phyloP scores from a whole-genome alignment of 371 early-diverging fungal species.

The Capniomyces stellatus region DNA sequence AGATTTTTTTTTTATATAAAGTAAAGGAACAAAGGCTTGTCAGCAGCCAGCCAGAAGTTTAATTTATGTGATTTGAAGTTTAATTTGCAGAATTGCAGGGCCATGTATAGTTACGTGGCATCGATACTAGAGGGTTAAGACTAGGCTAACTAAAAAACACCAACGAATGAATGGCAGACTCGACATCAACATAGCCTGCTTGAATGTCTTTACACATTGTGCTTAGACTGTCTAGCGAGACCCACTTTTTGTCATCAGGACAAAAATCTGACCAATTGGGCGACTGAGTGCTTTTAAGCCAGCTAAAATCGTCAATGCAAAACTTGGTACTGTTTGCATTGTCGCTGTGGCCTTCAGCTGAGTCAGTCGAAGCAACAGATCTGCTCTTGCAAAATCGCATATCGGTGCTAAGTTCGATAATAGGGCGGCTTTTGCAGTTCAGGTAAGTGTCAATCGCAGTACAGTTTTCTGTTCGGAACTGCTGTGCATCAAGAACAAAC shows the following conservation, averaged over 20 bases:
- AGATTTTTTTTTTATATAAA: too few relatives aligned
- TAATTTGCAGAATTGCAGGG: too few relatives aligned
- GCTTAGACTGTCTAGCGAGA: background rate
- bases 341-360: too few relatives aligned
- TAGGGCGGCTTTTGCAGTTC: background rate
- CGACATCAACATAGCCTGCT: background rate
- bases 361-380: too few relatives aligned
- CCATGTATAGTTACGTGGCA: too few relatives aligned
- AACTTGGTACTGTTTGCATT: background rate
- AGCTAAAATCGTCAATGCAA: background rate
- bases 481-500: background rate
- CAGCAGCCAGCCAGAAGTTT: too few relatives aligned
- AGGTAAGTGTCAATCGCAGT: background rate
- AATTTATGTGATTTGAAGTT: too few relatives aligned
- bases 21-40: too few relatives aligned
- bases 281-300: background rate
- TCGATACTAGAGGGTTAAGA: background rate
- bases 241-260: background rate
- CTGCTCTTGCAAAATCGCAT: background rate
- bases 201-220: background rate
- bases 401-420: background rate
- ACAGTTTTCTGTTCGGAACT: slow-evolving; percentile 2
- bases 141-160: background rate
- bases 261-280: background rate
- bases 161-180: background rate